A percentile compares a stretch with the other conserved stretches of the same genome.
Conservation (phyloP, 805 yeast species). For the Metschnikowia colocasiae region DNA sequence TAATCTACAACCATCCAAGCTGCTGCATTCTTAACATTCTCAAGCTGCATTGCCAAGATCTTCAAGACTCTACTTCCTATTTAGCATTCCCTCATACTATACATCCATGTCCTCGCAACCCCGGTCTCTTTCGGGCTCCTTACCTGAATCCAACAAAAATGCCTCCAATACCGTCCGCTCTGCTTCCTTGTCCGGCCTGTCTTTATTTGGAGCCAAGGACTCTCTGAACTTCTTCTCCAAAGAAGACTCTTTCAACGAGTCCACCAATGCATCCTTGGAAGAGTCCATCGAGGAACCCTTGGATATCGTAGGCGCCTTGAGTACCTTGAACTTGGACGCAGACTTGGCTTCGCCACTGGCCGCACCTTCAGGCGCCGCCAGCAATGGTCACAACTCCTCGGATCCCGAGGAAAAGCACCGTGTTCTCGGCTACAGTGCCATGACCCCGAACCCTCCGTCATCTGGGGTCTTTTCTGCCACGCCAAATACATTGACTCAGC, state of each 20-base stretch:
- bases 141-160: slow-evolving; percentile 10
- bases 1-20: too few relatives aligned
- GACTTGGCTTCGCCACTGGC: slow-evolving; percentile 21
- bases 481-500: slow-evolving; percentile 8
- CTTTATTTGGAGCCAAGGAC: slow-evolving; percentile 8
- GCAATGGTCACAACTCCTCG: not conserved
- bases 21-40: too few relatives aligned
- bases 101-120: slow-evolving; percentile 17
- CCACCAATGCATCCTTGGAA: slow-evolving; percentile 11
- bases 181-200: slow-evolving; percentile 22
- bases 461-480: slow-evolving; percentile 17
- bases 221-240: slow-evolving; percentile 24
- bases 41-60: not conserved
- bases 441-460: slow-evolving; percentile 28
- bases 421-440: slow-evolving; percentile 21
- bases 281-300: slow-evolving; percentile 21
- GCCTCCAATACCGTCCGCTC: slow-evolving; percentile 15
- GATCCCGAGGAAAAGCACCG: not conserved
- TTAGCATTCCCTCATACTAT: not conserved
- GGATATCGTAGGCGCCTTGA: slow-evolving; percentile 48
- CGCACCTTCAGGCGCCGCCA: not conserved
- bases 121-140: slow-evolving; percentile 20
- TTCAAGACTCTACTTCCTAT: not conserved
- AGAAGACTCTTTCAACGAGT: slow-evolving; percentile 14
- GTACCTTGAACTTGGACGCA: slow-evolving; percentile 44